A percentile compares a stretch with the other conserved stretches of the same genome.
Conservation (phyloP, 306 rosid genomes). For the Rosa chinensis region DNA sequence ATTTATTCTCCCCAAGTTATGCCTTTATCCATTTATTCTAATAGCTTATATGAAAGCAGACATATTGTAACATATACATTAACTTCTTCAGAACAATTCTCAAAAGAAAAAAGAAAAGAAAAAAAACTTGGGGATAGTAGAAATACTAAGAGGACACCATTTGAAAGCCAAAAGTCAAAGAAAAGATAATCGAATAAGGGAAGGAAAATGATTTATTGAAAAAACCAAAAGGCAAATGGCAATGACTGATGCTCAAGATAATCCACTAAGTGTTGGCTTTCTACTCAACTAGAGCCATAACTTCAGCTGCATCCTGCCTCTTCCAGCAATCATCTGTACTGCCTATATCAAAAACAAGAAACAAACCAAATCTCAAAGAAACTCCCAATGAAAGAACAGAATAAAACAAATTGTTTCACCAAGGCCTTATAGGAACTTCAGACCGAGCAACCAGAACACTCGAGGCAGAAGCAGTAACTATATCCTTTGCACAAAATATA, state of each 20-base stretch:
- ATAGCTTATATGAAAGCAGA: neutral
- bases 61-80: neutral
- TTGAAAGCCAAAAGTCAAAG: neutral
- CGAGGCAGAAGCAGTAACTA: neutral
- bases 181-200: neutral
- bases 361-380: constrained; percentile 13
- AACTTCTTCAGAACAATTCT: too few relatives aligned
- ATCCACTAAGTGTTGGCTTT: constrained; percentile 2
- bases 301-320: constrained; percentile 93
- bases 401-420: neutral
- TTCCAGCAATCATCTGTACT: constrained; percentile 98
- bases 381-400: constrained; percentile 15
- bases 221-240: neutral
- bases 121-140: neutral
- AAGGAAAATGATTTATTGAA: neutral
- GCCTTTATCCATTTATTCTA: too few relatives aligned
- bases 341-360: constrained; percentile 47
- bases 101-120: neutral
- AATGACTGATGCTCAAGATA: constrained; percentile 19
- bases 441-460: neutral
- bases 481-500: neutral
- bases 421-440: neutral
- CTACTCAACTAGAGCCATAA: constrained; percentile 70
- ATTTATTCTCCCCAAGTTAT: neutral
- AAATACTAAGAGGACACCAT: neutral